Evolutionary conservation across 2,329 filamentous ascomycete genomes (phyloP).

Genomic region (Xylariaceae sp.): DNA sequence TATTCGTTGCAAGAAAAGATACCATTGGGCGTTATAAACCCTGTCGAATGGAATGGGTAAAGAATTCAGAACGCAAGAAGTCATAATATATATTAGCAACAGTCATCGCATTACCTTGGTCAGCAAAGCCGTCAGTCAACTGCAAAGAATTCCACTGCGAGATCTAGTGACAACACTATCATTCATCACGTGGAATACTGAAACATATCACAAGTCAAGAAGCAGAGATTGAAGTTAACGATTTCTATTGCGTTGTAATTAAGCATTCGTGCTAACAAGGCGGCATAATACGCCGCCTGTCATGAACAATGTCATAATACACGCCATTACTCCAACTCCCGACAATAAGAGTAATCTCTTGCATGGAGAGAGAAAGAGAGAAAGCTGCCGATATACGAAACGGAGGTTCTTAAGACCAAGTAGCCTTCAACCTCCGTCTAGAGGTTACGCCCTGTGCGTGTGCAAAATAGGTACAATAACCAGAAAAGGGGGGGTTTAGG

Average conservation of each 20-base stretch:
- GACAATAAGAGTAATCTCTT: slow-evolving; percentile 18
- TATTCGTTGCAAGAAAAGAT: background rate
- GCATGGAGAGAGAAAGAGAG: slow-evolving; percentile 22
- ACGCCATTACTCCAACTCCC: slow-evolving; percentile 28
- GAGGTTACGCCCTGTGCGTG: background rate
- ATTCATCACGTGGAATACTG: background rate
- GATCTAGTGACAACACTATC: background rate
- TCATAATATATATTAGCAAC: background rate
- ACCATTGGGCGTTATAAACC: background rate
- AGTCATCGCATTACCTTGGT: no score
- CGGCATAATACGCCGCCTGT: slow-evolving; percentile 21
- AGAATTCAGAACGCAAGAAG: background rate
- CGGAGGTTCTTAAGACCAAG: background rate
- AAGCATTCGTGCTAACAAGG: slow-evolving; percentile 20
- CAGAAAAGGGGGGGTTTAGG: slow-evolving; percentile 7
- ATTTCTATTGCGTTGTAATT: slow-evolving; percentile 23
- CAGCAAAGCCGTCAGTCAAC: background rate
- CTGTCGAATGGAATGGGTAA: background rate
- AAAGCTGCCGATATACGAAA: slow-evolving; percentile 5
- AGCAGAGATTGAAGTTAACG: background rate
- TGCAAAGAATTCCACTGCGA: background rate
- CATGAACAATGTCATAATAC: slow-evolving; percentile 22
- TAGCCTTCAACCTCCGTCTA: background rate
- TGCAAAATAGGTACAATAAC: slow-evolving; percentile 1
- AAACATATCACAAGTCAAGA: background rate